Percentiles rank a stretch among this genome's conserved stretches.
These are phyloP conservation scores for Aegle marmelos DNA, from an alignment of 345 rosid genomes.

Conservation along the genomic window DNA sequence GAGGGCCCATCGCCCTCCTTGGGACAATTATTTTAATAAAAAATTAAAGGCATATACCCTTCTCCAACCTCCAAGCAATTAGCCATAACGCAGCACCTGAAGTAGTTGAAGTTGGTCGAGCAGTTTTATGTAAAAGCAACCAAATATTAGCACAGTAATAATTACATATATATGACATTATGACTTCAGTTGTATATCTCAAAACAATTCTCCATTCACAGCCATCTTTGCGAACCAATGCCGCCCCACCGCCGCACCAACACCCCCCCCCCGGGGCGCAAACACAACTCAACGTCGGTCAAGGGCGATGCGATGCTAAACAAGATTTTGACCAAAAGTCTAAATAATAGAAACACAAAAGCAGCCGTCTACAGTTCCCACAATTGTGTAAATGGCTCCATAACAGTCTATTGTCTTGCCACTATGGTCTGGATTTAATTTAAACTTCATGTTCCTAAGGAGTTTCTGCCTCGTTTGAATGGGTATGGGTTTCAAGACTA, in stretches of 20 bases:
- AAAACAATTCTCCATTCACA: not conserved
- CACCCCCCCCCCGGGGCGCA: no score
- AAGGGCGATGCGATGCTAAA: not conserved
- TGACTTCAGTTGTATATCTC: not conserved
- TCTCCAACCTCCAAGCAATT: not conserved
- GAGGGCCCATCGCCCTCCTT: not conserved
- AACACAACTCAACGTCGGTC: not conserved
- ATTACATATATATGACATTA: not conserved
- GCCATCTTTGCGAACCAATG: not conserved
- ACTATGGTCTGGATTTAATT: not conserved
- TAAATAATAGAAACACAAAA: not conserved
- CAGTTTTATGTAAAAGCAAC: not conserved
- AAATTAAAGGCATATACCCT: not conserved
- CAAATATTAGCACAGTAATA: not conserved
- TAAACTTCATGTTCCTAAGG: slow-evolving; percentile 7
- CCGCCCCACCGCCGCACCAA: no score
- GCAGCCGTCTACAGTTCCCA: not conserved
- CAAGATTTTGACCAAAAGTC: not conserved
- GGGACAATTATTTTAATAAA: not conserved
- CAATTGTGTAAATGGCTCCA: not conserved
- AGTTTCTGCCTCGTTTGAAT: slow-evolving; percentile 27
- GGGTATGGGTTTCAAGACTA: slow-evolving; percentile 24
- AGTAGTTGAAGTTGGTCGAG: not conserved
- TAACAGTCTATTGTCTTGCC: not conserved
- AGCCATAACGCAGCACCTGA: not conserved